phyloP scores from a whole-genome alignment of 495 filamentous ascomycete species.

The Penicillium angulare region DNA sequence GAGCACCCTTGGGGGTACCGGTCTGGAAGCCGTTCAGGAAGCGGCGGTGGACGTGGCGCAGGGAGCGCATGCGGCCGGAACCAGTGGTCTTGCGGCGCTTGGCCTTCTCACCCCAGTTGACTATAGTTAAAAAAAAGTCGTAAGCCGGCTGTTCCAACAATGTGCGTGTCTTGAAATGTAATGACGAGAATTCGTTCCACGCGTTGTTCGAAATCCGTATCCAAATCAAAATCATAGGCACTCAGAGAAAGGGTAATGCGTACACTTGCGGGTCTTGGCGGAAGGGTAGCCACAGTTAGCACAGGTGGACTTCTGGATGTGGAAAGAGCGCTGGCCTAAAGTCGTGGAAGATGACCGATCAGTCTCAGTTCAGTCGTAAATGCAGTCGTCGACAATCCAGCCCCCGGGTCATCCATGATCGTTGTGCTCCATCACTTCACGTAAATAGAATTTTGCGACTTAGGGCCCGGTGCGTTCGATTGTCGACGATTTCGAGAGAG shows the following conservation, averaged over 20 bases:
- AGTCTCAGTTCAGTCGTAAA: constrained; percentile 13
- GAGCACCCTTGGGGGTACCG: constrained; percentile 81
- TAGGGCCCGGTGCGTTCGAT: constrained; percentile 15
- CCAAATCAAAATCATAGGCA: constrained; percentile 10
- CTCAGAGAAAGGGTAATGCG: constrained; percentile 51
- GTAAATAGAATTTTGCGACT: constrained; percentile 24
- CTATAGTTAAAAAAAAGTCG: constrained; percentile 50
- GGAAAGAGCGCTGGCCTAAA: constrained; percentile 87
- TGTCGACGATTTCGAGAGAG: constrained; percentile 16
- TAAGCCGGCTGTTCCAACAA: constrained; percentile 27
- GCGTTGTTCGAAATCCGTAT: constrained; percentile 7
- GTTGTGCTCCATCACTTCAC: constrained; percentile 17
- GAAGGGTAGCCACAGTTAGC: constrained; percentile 95
- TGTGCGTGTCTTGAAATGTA: constrained; percentile 1
- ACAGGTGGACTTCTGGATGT: constrained; percentile 99
- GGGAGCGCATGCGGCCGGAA: constrained; percentile 86
- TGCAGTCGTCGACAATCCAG: constrained; percentile 2
- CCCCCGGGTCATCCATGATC: constrained; percentile 11
- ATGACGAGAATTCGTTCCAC: background rate
- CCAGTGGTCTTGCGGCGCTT: constrained; percentile 99
- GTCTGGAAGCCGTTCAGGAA: constrained; percentile 97
- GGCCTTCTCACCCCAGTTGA: constrained; percentile 99
- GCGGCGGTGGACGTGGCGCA: constrained; percentile 83
- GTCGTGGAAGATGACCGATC: constrained; percentile 30
- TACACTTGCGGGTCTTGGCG: constrained; percentile 98